phyloP scores from a whole-genome alignment of 2,329 filamentous ascomycete species.

The Ceratocystis variospora region DNA sequence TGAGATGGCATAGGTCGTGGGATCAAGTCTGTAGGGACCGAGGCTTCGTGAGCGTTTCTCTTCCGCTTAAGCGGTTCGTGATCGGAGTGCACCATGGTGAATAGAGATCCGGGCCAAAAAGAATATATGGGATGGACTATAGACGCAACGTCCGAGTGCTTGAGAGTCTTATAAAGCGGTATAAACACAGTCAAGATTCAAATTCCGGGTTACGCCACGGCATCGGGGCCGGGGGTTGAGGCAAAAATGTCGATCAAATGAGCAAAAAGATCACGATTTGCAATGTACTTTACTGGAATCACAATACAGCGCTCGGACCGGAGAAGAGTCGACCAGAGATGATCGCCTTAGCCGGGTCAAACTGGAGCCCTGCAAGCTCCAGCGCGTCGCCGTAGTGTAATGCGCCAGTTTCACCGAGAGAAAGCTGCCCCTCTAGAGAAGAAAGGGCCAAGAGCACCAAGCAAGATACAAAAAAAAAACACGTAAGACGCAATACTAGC shows the following conservation, averaged over 20 bases:
- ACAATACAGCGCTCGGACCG: background rate
- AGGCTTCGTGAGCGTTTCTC: slow-evolving; percentile 17
- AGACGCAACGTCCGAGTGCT: background rate
- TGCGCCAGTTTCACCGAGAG: slow-evolving; percentile 15
- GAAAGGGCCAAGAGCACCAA: slow-evolving; percentile 2
- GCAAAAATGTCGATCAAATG: background rate
- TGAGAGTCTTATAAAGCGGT: background rate
- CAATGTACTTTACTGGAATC: too few species aligned
- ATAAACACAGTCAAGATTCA: background rate
- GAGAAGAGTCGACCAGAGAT: background rate
- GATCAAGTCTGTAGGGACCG: slow-evolving; percentile 15
- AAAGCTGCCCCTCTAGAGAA: background rate
- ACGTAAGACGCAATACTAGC: too few species aligned
- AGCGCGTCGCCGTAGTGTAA: slow-evolving; percentile 11
- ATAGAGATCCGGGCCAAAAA: background rate
- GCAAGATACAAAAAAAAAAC: background rate
- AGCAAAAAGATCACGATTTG: too few species aligned
- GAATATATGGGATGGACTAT: background rate
- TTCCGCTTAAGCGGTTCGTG: slow-evolving; percentile 18
- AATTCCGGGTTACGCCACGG: background rate
- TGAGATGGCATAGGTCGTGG: slow-evolving; percentile 16
- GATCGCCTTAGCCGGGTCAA: background rate
- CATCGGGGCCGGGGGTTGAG: background rate
- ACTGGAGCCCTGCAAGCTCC: slow-evolving; percentile 17
- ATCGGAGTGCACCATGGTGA: slow-evolving; percentile 14